phyloP scores from a whole-genome alignment of 1,284 basidiomycete genomes.

The Ganoderma boninense region DNA sequence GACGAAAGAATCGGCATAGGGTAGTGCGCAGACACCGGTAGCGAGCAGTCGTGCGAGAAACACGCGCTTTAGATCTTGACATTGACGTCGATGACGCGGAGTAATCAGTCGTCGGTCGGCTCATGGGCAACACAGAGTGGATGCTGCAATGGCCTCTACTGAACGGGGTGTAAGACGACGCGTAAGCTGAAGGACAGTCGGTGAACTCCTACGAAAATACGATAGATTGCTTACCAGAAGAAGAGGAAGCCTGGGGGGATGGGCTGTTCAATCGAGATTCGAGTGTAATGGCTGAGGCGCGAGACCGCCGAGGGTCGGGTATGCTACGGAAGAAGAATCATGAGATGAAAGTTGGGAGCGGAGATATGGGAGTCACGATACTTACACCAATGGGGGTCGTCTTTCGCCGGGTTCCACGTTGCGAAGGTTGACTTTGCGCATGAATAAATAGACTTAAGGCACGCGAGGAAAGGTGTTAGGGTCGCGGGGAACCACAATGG shows the following conservation, averaged over 20 bases:
- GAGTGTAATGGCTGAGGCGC: conserved; percentile 81
- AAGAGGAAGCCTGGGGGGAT: no score
- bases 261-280: no score
- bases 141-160: conserved; percentile 67
- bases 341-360: conserved; percentile 22
- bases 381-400: conserved; percentile 94
- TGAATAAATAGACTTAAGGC: conserved; percentile 87
- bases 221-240: no score
- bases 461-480: conserved; percentile 39
- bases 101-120: conserved; percentile 83
- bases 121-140: conserved; percentile 80
- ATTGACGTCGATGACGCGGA: conserved; percentile 82
- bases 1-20: conserved; percentile 48
- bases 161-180: conserved; percentile 70
- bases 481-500: conserved; percentile 36
- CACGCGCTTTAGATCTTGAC: conserved; percentile 64
- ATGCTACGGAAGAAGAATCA: conserved; percentile 61
- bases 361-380: conserved; percentile 33
- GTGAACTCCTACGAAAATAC: no score
- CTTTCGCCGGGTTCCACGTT: conserved; percentile 91
- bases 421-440: conserved; percentile 92
- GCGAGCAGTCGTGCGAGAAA: conserved; percentile 64
- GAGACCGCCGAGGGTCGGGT: conserved; percentile 87
- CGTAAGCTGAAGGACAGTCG: no score
- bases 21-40: conserved; percentile 76